A percentile compares a stretch with the other conserved stretches of the same genome.
phyloP scores from a whole-genome alignment of 352 stramenopile species.

The Pythium dissotocum region DNA sequence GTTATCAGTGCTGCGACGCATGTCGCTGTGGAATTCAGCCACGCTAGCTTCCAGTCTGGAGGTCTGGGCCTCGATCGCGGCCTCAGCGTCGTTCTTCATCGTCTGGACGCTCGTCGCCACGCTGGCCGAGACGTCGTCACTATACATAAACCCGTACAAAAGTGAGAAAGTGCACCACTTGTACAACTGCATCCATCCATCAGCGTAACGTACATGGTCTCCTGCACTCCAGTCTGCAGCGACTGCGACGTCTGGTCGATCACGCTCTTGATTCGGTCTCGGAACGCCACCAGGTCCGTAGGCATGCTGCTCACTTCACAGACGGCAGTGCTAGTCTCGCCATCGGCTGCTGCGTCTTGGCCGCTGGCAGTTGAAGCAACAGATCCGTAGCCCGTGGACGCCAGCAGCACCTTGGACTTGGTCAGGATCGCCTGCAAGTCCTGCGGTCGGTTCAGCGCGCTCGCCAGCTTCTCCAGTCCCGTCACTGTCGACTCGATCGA shows the following conservation, averaged over 20 bases:
- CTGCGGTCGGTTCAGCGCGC: slow-evolving; percentile 52
- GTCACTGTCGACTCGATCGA: slow-evolving; percentile 52
- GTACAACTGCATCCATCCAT: too few relatives aligned
- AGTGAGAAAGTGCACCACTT: background rate
- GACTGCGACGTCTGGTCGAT: slow-evolving; percentile 47
- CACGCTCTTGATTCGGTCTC: slow-evolving; percentile 47
- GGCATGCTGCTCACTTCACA: background rate
- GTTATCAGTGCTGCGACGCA: slow-evolving; percentile 25
- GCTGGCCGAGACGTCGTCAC: slow-evolving; percentile 43
- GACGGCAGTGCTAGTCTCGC: background rate
- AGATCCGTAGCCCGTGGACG: background rate
- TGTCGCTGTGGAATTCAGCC: slow-evolving; percentile 39
- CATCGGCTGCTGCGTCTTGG: background rate
- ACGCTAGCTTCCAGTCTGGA: slow-evolving; percentile 50
- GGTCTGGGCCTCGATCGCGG: slow-evolving; percentile 29
- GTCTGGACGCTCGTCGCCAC: slow-evolving; percentile 55
- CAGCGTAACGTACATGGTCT: slow-evolving; percentile 53
- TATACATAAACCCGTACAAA: background rate
- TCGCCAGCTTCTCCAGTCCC: slow-evolving; percentile 47
- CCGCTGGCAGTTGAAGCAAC: background rate
- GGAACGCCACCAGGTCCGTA: slow-evolving; percentile 36
- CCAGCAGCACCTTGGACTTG: slow-evolving; percentile 52
- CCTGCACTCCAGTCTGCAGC: slow-evolving; percentile 46
- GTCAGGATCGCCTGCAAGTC: slow-evolving; percentile 55
- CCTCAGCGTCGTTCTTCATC: slow-evolving; percentile 58